Base-by-base conservation (phyloP, 129 eudicot species). In the Escallonia herrerae region DNA sequence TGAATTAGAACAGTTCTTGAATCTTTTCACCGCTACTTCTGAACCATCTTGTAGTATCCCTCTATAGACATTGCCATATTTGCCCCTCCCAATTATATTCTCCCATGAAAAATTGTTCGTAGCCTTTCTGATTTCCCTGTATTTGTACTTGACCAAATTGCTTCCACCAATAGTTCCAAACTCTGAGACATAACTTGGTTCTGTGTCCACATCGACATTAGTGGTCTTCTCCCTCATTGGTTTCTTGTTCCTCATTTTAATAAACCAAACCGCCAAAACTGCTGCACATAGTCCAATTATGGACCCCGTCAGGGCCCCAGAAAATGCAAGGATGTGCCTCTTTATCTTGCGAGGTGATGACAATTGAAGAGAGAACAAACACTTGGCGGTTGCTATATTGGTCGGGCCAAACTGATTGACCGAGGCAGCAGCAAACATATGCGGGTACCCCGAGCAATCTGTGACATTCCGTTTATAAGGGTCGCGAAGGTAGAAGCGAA, bases 1-100 rank as follows among this genome's bases (percentile, higher is more conserved):
- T 4, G 15, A 8, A 8, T 3, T 40, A 7, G 63, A 40, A 12
- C 63, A 40, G 40, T 40, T 39, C 46, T 58, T 58, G 40, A 58
- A 39, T 45, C 63, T 58, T 58, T 58, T 58, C 11, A 58, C 5
- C 38, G 63, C 63, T 37, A 58, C 63, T 58, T 58, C 6, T 58
- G 63, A 8, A 8, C 63, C 63, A 58, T 58, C 43, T 40, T 58
- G n/a, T 12, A 58, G 44, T 9, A 11, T 40, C 44, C 63, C 63
- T 40, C 40, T 58, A 10, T 39, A 44, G 3, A 44, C 65, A 61
- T 61, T 61, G 11, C 65, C 65, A 61, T 42, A 43, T 41, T 14
- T 42, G 7, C 65, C 65, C 10, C 5, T 43, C 65, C 51, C 65
- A 61, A 61, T 43, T 43, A 42, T 42, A 8, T 61, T 61, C 6